phyloP scores from a whole-genome alignment of 257 asterid species.

The Solanum chaucha region DNA sequence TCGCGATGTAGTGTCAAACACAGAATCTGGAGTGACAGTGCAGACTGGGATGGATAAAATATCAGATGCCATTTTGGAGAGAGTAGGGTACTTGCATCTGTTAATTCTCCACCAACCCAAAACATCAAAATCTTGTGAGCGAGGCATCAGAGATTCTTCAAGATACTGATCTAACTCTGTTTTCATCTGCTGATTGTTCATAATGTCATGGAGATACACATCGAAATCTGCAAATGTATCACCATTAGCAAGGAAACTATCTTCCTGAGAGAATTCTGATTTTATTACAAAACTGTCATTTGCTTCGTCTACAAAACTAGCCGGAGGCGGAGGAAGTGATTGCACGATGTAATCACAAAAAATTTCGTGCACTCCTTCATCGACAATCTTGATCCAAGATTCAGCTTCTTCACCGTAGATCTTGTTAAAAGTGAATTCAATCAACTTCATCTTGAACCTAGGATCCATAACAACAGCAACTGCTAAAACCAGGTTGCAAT shows the following conservation, averaged over 20 bases:
- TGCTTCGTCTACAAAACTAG: slow-evolving; percentile 23
- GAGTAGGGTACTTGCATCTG: slow-evolving; percentile 41
- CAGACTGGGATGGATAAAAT: slow-evolving; percentile 65
- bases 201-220: slow-evolving; percentile 33
- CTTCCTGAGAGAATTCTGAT: slow-evolving; percentile 29
- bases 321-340: slow-evolving; percentile 23
- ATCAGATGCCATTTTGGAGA: slow-evolving; percentile 70
- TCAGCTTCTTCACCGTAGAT: slow-evolving; percentile 40
- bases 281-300: slow-evolving; percentile 13
- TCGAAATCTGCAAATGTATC: slow-evolving; percentile 43
- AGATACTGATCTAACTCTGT: slow-evolving; percentile 59
- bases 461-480: slow-evolving; percentile 74
- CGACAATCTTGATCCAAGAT: slow-evolving; percentile 29
- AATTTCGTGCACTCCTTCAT: slow-evolving; percentile 43
- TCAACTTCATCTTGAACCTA: slow-evolving; percentile 51
- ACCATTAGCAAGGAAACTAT: slow-evolving; percentile 16
- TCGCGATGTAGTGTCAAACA: slow-evolving; percentile 41
- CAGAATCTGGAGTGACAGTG: slow-evolving; percentile 35
- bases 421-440: slow-evolving; percentile 38
- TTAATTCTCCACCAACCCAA: slow-evolving; percentile 81
- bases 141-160: slow-evolving; percentile 49
- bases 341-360: slow-evolving; percentile 30
- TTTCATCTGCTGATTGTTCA: slow-evolving; percentile 28
- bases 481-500: slow-evolving; percentile 46
- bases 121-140: slow-evolving; percentile 64